These are phyloP conservation scores for Pythium monospermum DNA, from an alignment of 352 stramenopile genomes.

Conservation along the genomic window DNA sequence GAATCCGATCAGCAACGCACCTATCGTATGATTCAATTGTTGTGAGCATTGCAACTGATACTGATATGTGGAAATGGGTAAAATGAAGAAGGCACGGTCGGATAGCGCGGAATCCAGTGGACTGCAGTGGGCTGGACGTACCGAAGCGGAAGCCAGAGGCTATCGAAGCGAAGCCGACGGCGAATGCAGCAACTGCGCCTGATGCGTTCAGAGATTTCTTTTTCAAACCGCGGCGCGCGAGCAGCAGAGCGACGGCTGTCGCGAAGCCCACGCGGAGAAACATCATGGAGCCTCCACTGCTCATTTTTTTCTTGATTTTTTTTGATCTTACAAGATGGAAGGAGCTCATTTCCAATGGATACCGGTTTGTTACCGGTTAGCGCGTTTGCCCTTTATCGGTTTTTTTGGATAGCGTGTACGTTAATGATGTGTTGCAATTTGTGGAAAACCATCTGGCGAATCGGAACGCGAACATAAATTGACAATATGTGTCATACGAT, in stretches of 20 bases:
- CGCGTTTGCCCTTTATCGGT: too few species aligned
- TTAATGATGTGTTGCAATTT: too few species aligned
- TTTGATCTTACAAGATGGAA: neutral
- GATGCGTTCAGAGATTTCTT: slow-evolving; percentile 62
- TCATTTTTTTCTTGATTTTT: neutral
- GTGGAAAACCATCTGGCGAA: too few species aligned
- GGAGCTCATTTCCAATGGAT: neutral
- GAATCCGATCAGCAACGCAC: slow-evolving; percentile 73
- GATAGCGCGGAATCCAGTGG: too few species aligned
- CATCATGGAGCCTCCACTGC: too few species aligned
- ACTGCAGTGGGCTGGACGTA: slow-evolving; percentile 11
- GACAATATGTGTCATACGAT: too few species aligned
- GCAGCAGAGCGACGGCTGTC: slow-evolving; percentile 29
- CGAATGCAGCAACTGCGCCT: slow-evolving; percentile 53
- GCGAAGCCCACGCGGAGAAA: slow-evolving; percentile 36
- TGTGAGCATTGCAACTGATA: neutral
- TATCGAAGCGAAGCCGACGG: slow-evolving; percentile 67
- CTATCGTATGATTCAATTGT: slow-evolving; percentile 21
- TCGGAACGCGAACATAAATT: too few species aligned
- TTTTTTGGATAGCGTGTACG: too few species aligned
- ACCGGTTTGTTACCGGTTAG: too few species aligned
- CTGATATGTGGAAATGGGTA: neutral
- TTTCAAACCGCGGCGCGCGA: slow-evolving; percentile 50
- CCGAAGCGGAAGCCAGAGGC: slow-evolving; percentile 61
- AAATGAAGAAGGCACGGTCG: neutral